Percentiles rank a stretch among this genome's conserved stretches.
Conservation (phyloP, 257 asterid genomes). For the Jacaranda copaia region DNA sequence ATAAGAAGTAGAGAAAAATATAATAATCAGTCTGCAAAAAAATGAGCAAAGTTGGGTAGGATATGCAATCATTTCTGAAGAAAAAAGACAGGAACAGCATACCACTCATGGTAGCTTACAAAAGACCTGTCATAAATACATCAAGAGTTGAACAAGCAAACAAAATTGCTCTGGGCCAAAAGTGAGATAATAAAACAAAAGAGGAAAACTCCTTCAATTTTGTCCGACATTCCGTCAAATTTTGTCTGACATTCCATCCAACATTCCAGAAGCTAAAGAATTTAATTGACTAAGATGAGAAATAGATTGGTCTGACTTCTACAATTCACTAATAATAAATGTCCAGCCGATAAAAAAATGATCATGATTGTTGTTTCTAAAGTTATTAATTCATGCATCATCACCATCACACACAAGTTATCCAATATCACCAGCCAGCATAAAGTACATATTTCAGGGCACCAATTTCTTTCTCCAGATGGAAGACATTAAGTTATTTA, state of each 20-base stretch:
- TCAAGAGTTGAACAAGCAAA: slow-evolving; percentile 57
- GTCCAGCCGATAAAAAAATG: slow-evolving; percentile 27
- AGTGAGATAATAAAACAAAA: slow-evolving; percentile 58
- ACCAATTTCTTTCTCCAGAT: slow-evolving; percentile 17
- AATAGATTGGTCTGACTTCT: slow-evolving; percentile 20
- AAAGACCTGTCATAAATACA: slow-evolving; percentile 40
- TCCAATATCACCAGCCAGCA: slow-evolving; percentile 18
- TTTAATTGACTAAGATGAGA: slow-evolving; percentile 24
- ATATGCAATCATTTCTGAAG: slow-evolving; percentile 26
- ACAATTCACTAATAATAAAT: slow-evolving; percentile 22
- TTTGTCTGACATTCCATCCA: slow-evolving; percentile 48
- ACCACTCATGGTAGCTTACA: slow-evolving; percentile 20
- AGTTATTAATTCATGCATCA: slow-evolving; percentile 20
- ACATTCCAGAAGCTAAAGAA: slow-evolving; percentile 54
- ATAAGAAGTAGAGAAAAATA: slow-evolving; percentile 24
- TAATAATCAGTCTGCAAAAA: slow-evolving; percentile 25
- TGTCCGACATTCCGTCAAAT: slow-evolving; percentile 46
- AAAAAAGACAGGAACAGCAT: slow-evolving; percentile 30
- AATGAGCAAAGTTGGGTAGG: slow-evolving; percentile 25
- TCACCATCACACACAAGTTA: slow-evolving; percentile 25
- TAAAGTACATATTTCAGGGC: slow-evolving; percentile 3
- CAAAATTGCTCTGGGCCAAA: slow-evolving; percentile 65
- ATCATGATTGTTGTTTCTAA: slow-evolving; percentile 14
- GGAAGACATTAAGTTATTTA: slow-evolving; percentile 26
- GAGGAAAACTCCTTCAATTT: slow-evolving; percentile 56